phyloP scores from a whole-genome alignment of 2,329 filamentous ascomycete genomes.

The Sarocladium brachiariae region DNA sequence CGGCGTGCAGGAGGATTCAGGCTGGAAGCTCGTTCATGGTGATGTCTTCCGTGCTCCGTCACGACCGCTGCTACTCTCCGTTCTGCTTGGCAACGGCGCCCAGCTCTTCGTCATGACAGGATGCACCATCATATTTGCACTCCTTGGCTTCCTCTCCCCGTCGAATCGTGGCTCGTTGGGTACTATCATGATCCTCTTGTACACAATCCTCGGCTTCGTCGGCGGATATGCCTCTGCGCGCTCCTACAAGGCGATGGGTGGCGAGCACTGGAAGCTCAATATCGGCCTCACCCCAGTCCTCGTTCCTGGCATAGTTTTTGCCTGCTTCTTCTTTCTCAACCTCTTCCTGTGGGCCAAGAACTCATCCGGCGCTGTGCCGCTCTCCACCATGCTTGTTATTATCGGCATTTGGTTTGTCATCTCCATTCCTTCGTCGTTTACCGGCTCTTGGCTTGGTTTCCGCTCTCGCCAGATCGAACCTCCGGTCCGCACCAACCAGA shows the following conservation, averaged over 20 bases:
- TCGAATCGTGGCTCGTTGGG: conserved; percentile 92
- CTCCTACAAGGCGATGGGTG: conserved; percentile 90
- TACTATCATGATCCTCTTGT: conserved; percentile 87
- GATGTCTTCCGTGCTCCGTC: conserved; percentile 91
- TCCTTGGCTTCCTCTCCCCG: conserved; percentile 90
- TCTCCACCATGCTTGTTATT: conserved; percentile 93
- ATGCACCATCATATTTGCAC: conserved; percentile 85
- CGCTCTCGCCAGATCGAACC: conserved; percentile 63
- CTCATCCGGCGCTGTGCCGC: conserved; percentile 89
- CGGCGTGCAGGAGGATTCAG: conserved; percentile 93
- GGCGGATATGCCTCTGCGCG: conserved; percentile 86
- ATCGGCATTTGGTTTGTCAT: conserved; percentile 96
- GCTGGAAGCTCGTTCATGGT: conserved; percentile 96
- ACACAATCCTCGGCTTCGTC: conserved; percentile 86
- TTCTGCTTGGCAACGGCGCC: conserved; percentile 86
- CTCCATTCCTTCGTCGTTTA: conserved; percentile 83
- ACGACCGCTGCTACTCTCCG: conserved; percentile 74
- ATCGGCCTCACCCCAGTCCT: conserved; percentile 81
- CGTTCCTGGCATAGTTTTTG: conserved; percentile 81
- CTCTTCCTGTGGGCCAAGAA: conserved; percentile 92
- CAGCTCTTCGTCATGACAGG: conserved; percentile 98
- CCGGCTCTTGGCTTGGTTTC: conserved; percentile 91
- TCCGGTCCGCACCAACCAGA: conserved; percentile 93
- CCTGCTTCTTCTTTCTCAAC: conserved; percentile 86
- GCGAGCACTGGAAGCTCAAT: conserved; percentile 91